phyloP scores from a whole-genome alignment of 2,329 filamentous ascomycete species.

The Diaporthe citri region DNA sequence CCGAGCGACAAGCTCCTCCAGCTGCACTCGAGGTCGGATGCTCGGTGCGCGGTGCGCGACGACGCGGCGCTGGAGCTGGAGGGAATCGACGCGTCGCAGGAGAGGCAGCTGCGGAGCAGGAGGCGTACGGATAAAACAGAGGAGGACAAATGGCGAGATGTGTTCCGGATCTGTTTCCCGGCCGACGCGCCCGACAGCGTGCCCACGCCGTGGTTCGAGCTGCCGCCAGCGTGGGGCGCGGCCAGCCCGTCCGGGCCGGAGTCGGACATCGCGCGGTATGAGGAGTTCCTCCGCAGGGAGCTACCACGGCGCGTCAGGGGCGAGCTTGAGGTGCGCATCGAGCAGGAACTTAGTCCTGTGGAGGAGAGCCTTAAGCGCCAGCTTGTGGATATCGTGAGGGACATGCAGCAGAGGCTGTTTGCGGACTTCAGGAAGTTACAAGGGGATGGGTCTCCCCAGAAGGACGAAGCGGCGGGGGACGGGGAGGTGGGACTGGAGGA shows the following conservation, averaged over 20 bases:
- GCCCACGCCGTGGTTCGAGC: constrained; percentile 40
- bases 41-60: constrained; percentile 34
- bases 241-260: not conserved
- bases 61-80: constrained; percentile 12
- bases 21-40: constrained; percentile 31
- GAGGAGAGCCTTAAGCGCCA: constrained; percentile 40
- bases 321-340: constrained; percentile 39
- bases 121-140: constrained; percentile 37
- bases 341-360: constrained; percentile 35
- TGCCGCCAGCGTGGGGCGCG: constrained; percentile 6
- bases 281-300: constrained; percentile 38
- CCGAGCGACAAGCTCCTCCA: constrained; percentile 32
- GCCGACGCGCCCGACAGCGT: constrained; percentile 29
- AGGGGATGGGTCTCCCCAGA: not conserved
- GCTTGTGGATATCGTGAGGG: constrained; percentile 40
- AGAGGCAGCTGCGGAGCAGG: constrained; percentile 33
- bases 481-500: too few species aligned
- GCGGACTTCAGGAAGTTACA: constrained; percentile 35
- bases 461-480: not conserved
- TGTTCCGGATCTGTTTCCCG: constrained; percentile 41
- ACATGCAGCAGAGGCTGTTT: constrained; percentile 39
- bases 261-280: constrained; percentile 37
- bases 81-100: constrained; percentile 38
- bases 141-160: constrained; percentile 39
- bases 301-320: constrained; percentile 38